Percentiles rank a stretch among this genome's conserved stretches.
These are phyloP conservation scores for Prunus mira DNA, from an alignment of 306 rosid genomes.

Conservation along the genomic window DNA sequence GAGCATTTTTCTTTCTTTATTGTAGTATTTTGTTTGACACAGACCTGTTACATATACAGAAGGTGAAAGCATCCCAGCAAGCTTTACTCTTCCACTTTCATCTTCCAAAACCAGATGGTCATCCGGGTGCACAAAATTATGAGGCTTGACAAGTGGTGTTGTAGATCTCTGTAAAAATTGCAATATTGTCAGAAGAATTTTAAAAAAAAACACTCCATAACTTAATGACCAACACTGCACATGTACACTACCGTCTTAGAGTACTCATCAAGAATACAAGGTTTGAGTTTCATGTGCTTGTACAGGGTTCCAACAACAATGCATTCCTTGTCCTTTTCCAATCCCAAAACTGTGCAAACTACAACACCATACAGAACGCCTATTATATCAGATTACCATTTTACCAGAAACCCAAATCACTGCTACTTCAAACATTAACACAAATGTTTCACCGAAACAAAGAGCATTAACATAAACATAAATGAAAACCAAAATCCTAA, in stretches of 20 bases:
- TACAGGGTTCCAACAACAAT: slow-evolving; percentile 79
- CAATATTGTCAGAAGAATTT: not conserved
- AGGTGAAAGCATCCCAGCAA: slow-evolving; percentile 66
- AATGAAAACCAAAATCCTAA: not conserved
- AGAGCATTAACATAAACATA: not conserved
- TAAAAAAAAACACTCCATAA: not conserved
- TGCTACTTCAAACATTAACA: not conserved
- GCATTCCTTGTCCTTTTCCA: slow-evolving; percentile 84
- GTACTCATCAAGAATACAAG: slow-evolving; percentile 84
- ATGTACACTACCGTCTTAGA: slow-evolving; percentile 63
- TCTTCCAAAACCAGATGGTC: slow-evolving; percentile 86
- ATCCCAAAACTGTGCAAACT: slow-evolving; percentile 71
- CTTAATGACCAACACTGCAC: not conserved
- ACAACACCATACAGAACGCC: slow-evolving; percentile 15
- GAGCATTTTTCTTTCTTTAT: not conserved
- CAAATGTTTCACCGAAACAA: not conserved
- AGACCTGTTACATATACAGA: slow-evolving; percentile 81
- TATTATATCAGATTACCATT: not conserved
- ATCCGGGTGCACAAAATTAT: slow-evolving; percentile 70
- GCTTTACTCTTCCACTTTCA: slow-evolving; percentile 93
- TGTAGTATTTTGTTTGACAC: slow-evolving; percentile 13
- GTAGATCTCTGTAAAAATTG: slow-evolving; percentile 53
- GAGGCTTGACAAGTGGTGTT: slow-evolving; percentile 64
- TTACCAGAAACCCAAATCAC: not conserved
- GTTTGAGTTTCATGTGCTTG: slow-evolving; percentile 96